phyloP scores from a whole-genome alignment of 2,329 filamentous ascomycete genomes.

The Corinectria fuckeliana region DNA sequence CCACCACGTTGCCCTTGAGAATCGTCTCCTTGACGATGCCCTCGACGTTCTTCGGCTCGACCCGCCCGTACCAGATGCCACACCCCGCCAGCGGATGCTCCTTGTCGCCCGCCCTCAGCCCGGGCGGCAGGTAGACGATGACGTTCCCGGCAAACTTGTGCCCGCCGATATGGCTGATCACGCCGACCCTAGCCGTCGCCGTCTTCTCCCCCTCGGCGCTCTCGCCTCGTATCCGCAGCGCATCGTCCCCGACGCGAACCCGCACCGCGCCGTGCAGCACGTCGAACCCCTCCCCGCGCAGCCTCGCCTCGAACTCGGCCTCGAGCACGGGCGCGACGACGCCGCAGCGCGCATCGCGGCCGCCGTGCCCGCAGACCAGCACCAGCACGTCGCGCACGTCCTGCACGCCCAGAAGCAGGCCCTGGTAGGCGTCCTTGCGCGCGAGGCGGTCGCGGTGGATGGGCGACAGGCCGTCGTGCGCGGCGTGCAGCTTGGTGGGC shows the following conservation, averaged over 20 bases:
- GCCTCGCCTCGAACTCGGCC: constrained; percentile 69
- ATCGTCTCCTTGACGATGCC: constrained; percentile 78
- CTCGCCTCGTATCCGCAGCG: constrained; percentile 29
- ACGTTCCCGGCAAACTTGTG: constrained; percentile 89
- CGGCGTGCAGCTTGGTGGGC: constrained; percentile 65
- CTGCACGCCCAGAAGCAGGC: constrained; percentile 61
- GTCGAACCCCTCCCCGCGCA: constrained; percentile 57
- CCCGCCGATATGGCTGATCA: constrained; percentile 82
- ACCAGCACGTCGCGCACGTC: constrained; percentile 74
- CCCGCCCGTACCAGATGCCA: constrained; percentile 83
- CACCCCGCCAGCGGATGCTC: constrained; percentile 69
- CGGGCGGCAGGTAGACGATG: constrained; percentile 77
- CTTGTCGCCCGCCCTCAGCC: constrained; percentile 47
- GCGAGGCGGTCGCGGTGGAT: constrained; percentile 60
- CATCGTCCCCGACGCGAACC: constrained; percentile 29
- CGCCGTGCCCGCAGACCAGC: constrained; percentile 86
- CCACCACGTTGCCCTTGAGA: constrained; percentile 68
- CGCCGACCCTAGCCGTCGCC: constrained; percentile 68
- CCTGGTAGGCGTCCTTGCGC: constrained; percentile 59
- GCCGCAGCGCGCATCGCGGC: constrained; percentile 83
- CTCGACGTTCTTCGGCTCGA: constrained; percentile 77
- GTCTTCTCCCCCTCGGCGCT: constrained; percentile 16
- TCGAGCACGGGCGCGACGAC: constrained; percentile 76
- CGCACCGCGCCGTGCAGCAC: constrained; percentile 56
- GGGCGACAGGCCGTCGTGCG: constrained; percentile 65